phyloP scores from a whole-genome alignment of 176 grass and related monocot genomes.

The Aegilops umbellulata region DNA sequence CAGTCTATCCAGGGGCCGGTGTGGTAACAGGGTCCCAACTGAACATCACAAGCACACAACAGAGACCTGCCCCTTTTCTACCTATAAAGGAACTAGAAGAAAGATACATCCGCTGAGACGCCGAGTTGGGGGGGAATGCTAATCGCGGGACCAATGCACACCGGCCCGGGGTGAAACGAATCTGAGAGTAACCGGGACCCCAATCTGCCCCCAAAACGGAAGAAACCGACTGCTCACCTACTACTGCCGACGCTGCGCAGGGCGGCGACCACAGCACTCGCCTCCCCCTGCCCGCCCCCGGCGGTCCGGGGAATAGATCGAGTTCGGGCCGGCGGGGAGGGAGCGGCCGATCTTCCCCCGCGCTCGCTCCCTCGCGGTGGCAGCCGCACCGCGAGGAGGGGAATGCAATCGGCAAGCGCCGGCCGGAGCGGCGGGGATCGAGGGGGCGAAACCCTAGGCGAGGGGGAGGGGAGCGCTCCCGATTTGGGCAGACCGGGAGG shows the following conservation, averaged over 20 bases:
- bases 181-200: neutral
- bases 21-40: neutral
- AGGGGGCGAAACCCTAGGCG: slow-evolving; percentile 27
- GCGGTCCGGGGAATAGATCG: neutral
- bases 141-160: neutral
- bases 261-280: neutral
- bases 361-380: neutral
- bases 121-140: neutral
- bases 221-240: neutral
- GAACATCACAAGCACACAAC: neutral
- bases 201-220: neutral
- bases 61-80: neutral
- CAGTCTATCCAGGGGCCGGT: neutral
- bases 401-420: neutral
- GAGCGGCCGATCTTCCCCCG: neutral
- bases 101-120: neutral
- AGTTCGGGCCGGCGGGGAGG: neutral
- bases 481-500: neutral
- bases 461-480: neutral
- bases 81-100: neutral
- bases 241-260: neutral
- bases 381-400: neutral
- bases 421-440: neutral
- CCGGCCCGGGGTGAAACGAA: neutral
- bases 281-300: neutral